Conservation (phyloP, 441 rosid genomes). For the Eutrema salsugineum region DNA sequence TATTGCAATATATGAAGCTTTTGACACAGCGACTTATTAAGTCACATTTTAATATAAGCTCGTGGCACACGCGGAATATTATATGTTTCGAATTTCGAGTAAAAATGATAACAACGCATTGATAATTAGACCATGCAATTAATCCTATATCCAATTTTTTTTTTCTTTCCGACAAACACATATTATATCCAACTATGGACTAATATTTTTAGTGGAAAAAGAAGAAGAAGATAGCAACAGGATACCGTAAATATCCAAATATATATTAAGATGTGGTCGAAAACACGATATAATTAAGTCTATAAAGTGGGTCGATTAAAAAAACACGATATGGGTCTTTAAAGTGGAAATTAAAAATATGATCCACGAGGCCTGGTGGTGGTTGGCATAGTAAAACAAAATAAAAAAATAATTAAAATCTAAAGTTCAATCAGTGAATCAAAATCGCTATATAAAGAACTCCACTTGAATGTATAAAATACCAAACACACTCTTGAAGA, state of each 20-base stretch:
- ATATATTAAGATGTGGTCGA: not conserved
- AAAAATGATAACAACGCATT: not conserved
- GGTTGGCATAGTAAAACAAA: not conserved
- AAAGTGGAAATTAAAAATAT: not conserved
- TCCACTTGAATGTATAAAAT: not conserved
- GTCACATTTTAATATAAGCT: not conserved
- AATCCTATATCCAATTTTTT: no score
- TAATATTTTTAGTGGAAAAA: not conserved
- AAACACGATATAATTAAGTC: not conserved
- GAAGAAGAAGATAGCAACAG: not conserved
- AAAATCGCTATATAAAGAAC: constrained; percentile 9
- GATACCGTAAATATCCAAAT: not conserved
- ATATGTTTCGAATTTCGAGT: not conserved
- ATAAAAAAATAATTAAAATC: no score
- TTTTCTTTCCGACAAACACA: no score
- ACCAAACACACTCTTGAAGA: not conserved
- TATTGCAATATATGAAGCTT: not conserved
- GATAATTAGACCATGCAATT: not conserved
- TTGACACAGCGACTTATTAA: no score
- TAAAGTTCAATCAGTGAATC: not conserved
- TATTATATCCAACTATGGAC: not conserved
- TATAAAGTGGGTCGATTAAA: no score
- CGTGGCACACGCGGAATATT: not conserved
- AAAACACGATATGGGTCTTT: not conserved
- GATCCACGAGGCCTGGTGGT: not conserved